Evolutionary conservation across 768 basidiomycete genomes (phyloP).

Genomic region (Calvatia gigantea): DNA sequence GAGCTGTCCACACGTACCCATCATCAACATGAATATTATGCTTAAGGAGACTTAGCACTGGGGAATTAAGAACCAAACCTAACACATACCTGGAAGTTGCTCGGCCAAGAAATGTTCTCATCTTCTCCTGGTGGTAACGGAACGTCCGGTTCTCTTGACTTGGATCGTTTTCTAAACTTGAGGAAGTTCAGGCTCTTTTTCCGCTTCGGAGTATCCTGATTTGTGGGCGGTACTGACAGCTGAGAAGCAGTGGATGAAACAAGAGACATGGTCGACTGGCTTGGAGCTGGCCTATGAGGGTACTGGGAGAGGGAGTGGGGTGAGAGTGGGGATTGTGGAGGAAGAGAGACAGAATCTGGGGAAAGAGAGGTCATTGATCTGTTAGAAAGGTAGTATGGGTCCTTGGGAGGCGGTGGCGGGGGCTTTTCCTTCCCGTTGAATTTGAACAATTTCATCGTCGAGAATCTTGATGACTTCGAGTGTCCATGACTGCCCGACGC

Average conservation of each 20-base stretch:
- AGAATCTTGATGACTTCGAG: slow-evolving; percentile 24
- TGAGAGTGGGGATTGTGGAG: slow-evolving; percentile 39
- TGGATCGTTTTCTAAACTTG: slow-evolving; percentile 37
- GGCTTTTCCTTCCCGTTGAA: slow-evolving; percentile 32
- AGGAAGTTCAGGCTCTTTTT: slow-evolving; percentile 39
- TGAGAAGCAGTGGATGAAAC: slow-evolving; percentile 30
- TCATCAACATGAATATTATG: slow-evolving; percentile 82
- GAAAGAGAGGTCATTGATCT: slow-evolving; percentile 46
- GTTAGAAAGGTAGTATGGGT: slow-evolving; percentile 44
- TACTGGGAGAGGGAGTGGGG: slow-evolving; percentile 32
- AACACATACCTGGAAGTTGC: slow-evolving; percentile 67
- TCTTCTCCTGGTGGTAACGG: slow-evolving; percentile 38
- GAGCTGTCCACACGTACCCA: slow-evolving; percentile 40
- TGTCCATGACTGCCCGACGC: slow-evolving; percentile 17
- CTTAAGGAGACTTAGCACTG: slow-evolving; percentile 28
- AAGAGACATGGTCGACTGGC: slow-evolving; percentile 32
- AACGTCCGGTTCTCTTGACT: slow-evolving; percentile 16
- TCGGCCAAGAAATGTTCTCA: slow-evolving; percentile 63
- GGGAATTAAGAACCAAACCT: neutral
- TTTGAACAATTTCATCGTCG: slow-evolving; percentile 32
- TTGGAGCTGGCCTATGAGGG: slow-evolving; percentile 27
- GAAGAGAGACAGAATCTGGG: slow-evolving; percentile 36
- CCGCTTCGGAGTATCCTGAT: slow-evolving; percentile 22
- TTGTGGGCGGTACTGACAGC: slow-evolving; percentile 21
- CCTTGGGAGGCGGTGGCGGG: slow-evolving; percentile 66